Conservation (phyloP, 352 stramenopile species). For the Pythium aristosporum region DNA sequence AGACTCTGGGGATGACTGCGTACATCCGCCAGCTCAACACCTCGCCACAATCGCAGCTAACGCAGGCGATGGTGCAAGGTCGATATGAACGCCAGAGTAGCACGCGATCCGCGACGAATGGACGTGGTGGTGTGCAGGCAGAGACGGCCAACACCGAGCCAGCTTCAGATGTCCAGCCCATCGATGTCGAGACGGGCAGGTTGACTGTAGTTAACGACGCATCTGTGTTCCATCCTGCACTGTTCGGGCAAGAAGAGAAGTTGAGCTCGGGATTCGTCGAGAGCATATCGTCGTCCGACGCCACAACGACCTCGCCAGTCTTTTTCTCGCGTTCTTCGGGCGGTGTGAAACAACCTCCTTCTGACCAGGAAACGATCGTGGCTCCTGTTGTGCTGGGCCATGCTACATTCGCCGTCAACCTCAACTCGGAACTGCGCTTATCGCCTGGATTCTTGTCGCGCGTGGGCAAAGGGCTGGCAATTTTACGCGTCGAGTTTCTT, state of each 20-base stretch:
- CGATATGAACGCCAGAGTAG: slow-evolving; percentile 21
- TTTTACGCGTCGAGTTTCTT: slow-evolving; percentile 64
- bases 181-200: neutral
- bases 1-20: slow-evolving; percentile 32
- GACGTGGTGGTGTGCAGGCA: neutral
- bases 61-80: neutral
- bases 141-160: neutral
- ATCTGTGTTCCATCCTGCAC: slow-evolving; percentile 14
- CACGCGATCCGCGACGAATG: neutral
- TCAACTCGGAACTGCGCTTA: slow-evolving; percentile 80
- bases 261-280: slow-evolving; percentile 2
- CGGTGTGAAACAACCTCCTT: neutral
- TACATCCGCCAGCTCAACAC: slow-evolving; percentile 32
- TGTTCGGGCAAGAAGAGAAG: slow-evolving; percentile 3
- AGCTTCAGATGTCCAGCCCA: neutral
- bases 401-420: slow-evolving; percentile 72
- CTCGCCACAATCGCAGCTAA: neutral
- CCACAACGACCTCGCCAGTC: slow-evolving; percentile 10
- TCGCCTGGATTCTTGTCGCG: slow-evolving; percentile 71
- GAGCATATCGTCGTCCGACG: neutral
- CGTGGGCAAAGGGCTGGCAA: slow-evolving; percentile 74
- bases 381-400: slow-evolving; percentile 37
- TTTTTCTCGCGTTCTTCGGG: slow-evolving; percentile 29
- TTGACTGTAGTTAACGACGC: neutral
- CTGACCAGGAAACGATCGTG: neutral